These are phyloP conservation scores for Lepidium didymum DNA, from an alignment of 345 rosid genomes.

Conservation along the genomic window DNA sequence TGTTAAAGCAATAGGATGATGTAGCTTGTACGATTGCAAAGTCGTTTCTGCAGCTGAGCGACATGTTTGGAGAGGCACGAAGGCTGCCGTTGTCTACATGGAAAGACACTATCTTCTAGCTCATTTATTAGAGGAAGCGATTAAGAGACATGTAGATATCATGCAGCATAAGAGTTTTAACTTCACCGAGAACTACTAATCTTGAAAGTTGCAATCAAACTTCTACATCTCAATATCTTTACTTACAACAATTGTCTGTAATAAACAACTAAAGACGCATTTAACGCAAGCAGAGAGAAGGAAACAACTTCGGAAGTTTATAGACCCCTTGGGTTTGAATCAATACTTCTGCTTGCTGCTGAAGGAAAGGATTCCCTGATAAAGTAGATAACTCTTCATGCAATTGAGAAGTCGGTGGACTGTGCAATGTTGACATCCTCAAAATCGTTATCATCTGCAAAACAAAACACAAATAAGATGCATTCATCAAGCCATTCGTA, in stretches of 20 bases:
- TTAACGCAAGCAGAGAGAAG: constrained; percentile 3
- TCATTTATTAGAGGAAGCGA: too few relatives aligned
- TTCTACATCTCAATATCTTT: constrained; percentile 19
- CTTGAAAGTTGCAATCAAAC: constrained; percentile 6
- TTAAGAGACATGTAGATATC: too few relatives aligned
- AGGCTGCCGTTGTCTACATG: too few relatives aligned
- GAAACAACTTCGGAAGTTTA: background rate
- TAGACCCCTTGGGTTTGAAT: background rate
- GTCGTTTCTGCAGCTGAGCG: too few relatives aligned
- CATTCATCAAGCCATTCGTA: background rate
- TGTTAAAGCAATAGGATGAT: too few relatives aligned
- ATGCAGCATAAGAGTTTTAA: too few relatives aligned
- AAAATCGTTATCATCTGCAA: constrained; percentile 60
- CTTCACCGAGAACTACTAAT: too few relatives aligned
- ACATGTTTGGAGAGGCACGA: too few relatives aligned
- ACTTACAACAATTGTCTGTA: constrained; percentile 23
- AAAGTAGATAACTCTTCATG: constrained; percentile 34
- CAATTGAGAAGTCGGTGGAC: constrained; percentile 54
- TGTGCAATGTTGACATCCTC: constrained; percentile 60
- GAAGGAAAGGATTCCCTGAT: background rate
- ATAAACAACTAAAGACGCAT: background rate
- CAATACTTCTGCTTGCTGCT: background rate
- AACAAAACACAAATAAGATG: background rate
- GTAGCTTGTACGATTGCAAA: too few relatives aligned
- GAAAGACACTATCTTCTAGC: too few relatives aligned